phyloP scores from a whole-genome alignment of 1,284 basidiomycete species.

The Moesziomyces antarcticus region DNA sequence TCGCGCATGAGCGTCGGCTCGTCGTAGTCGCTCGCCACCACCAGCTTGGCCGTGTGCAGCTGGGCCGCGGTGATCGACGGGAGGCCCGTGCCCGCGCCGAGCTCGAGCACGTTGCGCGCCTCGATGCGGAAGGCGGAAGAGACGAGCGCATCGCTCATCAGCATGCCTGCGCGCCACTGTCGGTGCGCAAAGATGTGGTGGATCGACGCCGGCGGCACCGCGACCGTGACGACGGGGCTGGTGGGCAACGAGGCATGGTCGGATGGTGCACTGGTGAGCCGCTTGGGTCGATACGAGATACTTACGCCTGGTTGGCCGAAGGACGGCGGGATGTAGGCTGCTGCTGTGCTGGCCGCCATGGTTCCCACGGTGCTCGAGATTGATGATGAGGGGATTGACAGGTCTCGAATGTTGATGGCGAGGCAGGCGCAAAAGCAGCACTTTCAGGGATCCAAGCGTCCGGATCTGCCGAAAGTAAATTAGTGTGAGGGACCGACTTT shows the following conservation, averaged over 20 bases:
- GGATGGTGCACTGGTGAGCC: conserved; percentile 2
- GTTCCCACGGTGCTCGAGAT: not conserved
- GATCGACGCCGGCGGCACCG: conserved; percentile 61
- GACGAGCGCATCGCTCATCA: conserved; percentile 59
- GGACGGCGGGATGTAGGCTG: conserved; percentile 39
- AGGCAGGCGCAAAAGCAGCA: no score
- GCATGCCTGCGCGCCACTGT: conserved; percentile 66
- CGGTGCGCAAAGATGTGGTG: conserved; percentile 65
- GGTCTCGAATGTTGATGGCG: not conserved
- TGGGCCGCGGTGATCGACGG: conserved; percentile 56
- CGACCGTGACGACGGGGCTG: conserved; percentile 37
- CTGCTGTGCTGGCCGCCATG: not conserved
- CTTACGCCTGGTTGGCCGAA: conserved; percentile 52
- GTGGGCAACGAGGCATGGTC: not conserved
- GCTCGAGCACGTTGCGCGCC: conserved; percentile 49
- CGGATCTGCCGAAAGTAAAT: no score
- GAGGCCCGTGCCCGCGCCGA: conserved; percentile 62
- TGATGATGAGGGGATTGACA: not conserved
- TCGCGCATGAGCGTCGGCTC: conserved; percentile 58
- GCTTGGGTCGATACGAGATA: conserved; percentile 48
- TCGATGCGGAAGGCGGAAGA: conserved; percentile 37
- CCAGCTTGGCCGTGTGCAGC: conserved; percentile 17
- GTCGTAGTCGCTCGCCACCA: conserved; percentile 64
- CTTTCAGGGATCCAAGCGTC: no score
- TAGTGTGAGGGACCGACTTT: not conserved